phyloP scores from a whole-genome alignment of 352 stramenopile species.

The Globisporangium perplexum region DNA sequence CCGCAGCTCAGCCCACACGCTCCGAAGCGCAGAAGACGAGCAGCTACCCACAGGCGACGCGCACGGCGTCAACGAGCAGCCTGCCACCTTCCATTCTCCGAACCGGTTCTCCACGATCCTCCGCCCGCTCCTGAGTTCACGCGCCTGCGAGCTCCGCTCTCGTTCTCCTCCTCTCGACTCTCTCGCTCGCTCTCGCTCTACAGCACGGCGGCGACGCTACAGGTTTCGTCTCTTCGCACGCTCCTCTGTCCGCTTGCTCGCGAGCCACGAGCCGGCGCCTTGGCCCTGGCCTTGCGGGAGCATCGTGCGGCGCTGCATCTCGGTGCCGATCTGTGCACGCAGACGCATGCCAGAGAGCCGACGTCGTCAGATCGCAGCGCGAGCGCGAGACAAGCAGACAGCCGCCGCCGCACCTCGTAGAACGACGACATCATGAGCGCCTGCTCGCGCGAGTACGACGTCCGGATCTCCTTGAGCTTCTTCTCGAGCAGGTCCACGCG shows the following conservation, averaged over 20 bases:
- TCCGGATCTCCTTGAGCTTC: slow-evolving; percentile 79
- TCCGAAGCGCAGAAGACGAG: neutral
- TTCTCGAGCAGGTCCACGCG: slow-evolving; percentile 82
- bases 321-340: slow-evolving; percentile 69
- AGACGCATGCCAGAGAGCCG: neutral
- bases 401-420: slow-evolving; percentile 59
- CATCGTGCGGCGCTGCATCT: slow-evolving; percentile 87
- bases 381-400: neutral
- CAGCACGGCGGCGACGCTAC: slow-evolving; percentile 12
- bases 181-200: neutral
- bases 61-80: no score
- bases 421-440: slow-evolving; percentile 87
- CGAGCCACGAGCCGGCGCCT: slow-evolving; percentile 67
- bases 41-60: no score
- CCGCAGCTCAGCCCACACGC: no score
- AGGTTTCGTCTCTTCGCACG: slow-evolving; percentile 73
- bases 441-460: slow-evolving; percentile 79
- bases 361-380: no score
- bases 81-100: no score
- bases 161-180: neutral
- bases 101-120: neutral
- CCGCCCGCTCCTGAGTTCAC: no score
- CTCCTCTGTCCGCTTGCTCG: slow-evolving; percentile 81
- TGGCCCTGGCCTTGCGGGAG: slow-evolving; percentile 56
- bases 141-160: neutral